These are phyloP conservation scores for Trichoderma guizhouense DNA, from an alignment of 2,329 filamentous ascomycete genomes.

Conservation along the genomic window DNA sequence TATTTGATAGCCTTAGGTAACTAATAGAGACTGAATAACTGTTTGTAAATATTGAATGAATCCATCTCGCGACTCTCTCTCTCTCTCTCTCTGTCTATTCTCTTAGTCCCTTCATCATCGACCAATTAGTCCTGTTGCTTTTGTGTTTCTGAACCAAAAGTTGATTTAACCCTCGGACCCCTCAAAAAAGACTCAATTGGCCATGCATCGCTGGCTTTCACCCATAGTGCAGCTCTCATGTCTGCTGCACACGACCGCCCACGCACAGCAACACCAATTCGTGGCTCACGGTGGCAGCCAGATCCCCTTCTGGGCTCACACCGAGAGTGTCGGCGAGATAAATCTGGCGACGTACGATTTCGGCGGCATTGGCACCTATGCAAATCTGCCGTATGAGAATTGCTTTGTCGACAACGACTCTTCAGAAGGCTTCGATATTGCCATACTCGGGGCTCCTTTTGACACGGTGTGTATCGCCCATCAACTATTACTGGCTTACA, in stretches of 20 bases:
- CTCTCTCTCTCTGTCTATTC: background rate
- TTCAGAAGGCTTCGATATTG: slow-evolving; percentile 27
- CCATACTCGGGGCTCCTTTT: slow-evolving; percentile 30
- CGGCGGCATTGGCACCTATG: slow-evolving; percentile 25
- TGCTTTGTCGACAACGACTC: slow-evolving; percentile 25
- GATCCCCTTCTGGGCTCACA: slow-evolving; percentile 21
- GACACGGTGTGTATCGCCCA: slow-evolving; percentile 25
- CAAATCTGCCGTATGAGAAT: slow-evolving; percentile 25
- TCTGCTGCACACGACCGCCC: background rate
- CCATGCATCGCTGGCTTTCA: background rate
- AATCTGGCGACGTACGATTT: slow-evolving; percentile 20
- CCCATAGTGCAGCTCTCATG: background rate
- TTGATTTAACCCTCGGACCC: background rate
- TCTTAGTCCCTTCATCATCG: background rate
- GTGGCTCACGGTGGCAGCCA: slow-evolving; percentile 12
- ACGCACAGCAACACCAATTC: slow-evolving; percentile 10
- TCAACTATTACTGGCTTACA: background rate
- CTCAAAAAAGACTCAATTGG: background rate
- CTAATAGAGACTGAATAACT: background rate
- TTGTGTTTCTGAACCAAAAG: background rate
- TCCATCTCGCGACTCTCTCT: background rate
- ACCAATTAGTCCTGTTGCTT: background rate
- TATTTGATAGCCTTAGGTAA: background rate
- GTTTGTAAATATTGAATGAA: background rate
- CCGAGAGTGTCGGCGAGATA: slow-evolving; percentile 18